Evolutionary conservation across 352 stramenopile genomes (phyloP).

Genomic region (Phytopythium litorale): DNA sequence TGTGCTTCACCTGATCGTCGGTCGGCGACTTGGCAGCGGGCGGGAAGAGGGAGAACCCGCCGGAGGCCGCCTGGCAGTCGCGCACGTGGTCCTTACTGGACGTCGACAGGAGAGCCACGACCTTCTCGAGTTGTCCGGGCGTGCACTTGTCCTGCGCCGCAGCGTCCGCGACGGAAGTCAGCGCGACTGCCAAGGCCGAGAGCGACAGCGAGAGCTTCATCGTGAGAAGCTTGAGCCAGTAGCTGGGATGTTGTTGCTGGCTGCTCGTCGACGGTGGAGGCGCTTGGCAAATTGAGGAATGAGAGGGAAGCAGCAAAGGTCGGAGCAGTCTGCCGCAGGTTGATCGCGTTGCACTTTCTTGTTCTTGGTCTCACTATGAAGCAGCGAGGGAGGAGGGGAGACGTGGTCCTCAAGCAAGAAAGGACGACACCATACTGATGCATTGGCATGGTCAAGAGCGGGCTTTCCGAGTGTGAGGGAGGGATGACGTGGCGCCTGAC

Average conservation of each 20-base stretch:
- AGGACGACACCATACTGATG: background rate
- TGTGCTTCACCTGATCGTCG: background rate
- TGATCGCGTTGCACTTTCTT: background rate
- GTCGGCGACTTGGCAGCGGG: slow-evolving; percentile 2
- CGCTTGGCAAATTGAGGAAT: slow-evolving; percentile 2
- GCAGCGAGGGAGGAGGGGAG: background rate
- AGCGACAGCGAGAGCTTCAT: slow-evolving; percentile 1
- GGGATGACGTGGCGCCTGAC: background rate
- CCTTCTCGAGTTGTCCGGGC: background rate
- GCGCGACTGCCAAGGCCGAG: background rate
- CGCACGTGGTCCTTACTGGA: slow-evolving; percentile 3
- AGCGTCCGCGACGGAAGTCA: background rate
- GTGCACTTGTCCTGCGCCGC: background rate
- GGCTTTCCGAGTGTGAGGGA: background rate
- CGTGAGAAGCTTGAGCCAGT: background rate
- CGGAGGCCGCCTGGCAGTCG: background rate
- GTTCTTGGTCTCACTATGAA: slow-evolving; percentile 2
- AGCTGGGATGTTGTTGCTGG: background rate
- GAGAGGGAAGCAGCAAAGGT: background rate
- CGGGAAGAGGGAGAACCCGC: slow-evolving; percentile 7
- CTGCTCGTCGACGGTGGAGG: background rate
- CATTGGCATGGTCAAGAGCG: background rate
- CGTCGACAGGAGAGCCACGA: background rate
- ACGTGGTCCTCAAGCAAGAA: background rate
- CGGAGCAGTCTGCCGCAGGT: background rate